phyloP scores from a whole-genome alignment of 2,329 filamentous ascomycete species.

The Drechslerella coelobrocha region DNA sequence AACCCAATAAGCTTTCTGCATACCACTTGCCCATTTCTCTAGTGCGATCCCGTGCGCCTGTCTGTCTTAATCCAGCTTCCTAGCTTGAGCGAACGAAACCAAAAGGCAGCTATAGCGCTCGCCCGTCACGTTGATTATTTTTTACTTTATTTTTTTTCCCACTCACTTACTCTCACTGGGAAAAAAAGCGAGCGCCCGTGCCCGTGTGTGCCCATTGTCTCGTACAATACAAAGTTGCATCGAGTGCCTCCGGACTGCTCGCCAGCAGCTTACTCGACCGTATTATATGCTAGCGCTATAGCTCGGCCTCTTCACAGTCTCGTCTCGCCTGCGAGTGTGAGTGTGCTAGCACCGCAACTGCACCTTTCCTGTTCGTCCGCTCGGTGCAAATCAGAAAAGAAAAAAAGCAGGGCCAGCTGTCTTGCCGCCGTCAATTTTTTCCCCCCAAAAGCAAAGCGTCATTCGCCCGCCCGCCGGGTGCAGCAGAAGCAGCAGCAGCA shows the following conservation, averaged over 20 bases:
- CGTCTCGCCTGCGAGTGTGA: no score
- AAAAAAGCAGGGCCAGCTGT: constrained; percentile 49
- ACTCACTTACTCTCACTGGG: neutral
- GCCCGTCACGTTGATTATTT: neutral
- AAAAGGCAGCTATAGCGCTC: constrained; percentile 44
- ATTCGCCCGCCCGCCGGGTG: constrained; percentile 56
- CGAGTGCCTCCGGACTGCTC: neutral
- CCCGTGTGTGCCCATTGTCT: constrained; percentile 33
- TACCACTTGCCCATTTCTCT: constrained; percentile 50
- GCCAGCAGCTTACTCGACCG: neutral
- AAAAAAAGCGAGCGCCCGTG: constrained; percentile 8
- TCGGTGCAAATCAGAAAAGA: constrained; percentile 34
- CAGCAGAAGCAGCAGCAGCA: constrained; percentile 61
- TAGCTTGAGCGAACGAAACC: constrained; percentile 43
- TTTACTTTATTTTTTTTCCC: constrained; percentile 4
- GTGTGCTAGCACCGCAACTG: constrained; percentile 21
- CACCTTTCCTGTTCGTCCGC: constrained; percentile 30
- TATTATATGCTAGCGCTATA: constrained; percentile 5
- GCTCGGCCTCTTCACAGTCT: constrained; percentile 11
- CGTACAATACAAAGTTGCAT: constrained; percentile 30
- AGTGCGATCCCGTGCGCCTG: constrained; percentile 41
- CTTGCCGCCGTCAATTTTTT: constrained; percentile 50
- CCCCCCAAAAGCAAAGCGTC: constrained; percentile 28
- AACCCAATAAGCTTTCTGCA: constrained; percentile 39
- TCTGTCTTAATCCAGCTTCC: constrained; percentile 47